Evolutionary conservation across 208 protist genomes (phyloP).

Genomic region (Leptomonas pyrrhocoris): DNA sequence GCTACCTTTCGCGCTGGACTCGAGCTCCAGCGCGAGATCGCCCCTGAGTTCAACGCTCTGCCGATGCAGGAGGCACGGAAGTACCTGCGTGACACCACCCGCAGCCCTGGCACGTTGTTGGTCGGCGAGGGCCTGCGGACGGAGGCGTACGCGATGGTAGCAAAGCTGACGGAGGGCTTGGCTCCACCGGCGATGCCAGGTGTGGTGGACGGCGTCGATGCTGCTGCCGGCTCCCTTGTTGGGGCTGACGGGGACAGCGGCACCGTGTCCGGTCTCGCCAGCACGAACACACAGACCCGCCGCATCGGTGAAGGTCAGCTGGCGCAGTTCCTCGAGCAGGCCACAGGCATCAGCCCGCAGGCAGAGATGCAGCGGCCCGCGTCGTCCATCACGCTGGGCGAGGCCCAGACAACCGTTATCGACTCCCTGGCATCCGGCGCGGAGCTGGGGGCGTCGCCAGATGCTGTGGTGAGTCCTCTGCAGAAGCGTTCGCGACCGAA

Average conservation of each 20-base stretch:
- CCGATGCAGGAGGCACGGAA: slow-evolving; percentile 66
- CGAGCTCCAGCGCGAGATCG: slow-evolving; percentile 79
- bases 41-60: slow-evolving; percentile 79
- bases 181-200: slow-evolving; percentile 36
- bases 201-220: slow-evolving; percentile 32
- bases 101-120: slow-evolving; percentile 54
- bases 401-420: slow-evolving; percentile 55
- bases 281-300: slow-evolving; percentile 24
- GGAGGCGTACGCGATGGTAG: slow-evolving; percentile 62
- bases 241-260: slow-evolving; percentile 1
- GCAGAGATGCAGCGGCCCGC: slow-evolving; percentile 30
- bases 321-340: slow-evolving; percentile 60
- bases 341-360: slow-evolving; percentile 55
- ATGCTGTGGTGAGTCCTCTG: slow-evolving; percentile 15
- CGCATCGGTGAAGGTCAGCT: slow-evolving; percentile 40
- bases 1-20: slow-evolving; percentile 68
- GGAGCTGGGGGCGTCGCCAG: slow-evolving; percentile 31
- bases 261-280: slow-evolving; percentile 3
- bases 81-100: slow-evolving; percentile 76
- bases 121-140: slow-evolving; percentile 65
- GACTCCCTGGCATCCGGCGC: slow-evolving; percentile 31
- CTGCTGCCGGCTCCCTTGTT: slow-evolving; percentile 8
- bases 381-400: slow-evolving; percentile 40
- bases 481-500: slow-evolving; percentile 14
- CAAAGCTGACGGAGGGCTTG: slow-evolving; percentile 53